Evolutionary conservation across 208 protist genomes (phyloP), one percentile per base, ranked within the genome.

Genomic region (Trypanosoma cruzi): DNA sequence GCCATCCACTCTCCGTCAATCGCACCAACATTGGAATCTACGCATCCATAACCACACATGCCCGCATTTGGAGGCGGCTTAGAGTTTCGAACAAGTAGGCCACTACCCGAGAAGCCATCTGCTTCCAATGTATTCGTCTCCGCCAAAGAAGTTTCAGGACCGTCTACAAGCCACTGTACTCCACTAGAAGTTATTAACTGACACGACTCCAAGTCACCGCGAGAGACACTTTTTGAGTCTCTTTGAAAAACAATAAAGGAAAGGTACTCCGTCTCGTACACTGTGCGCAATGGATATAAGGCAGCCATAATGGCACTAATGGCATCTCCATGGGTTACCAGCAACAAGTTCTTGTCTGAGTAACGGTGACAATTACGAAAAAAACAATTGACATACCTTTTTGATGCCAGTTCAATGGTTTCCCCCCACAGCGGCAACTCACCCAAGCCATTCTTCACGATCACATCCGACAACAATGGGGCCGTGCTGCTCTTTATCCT

Each of bases 251-350:
- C 81, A 50, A 95, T 54, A 70, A 89, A 93, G 0, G 87, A 93
- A 50, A 95, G 66, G 55, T 88, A 95, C 4, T 84, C 77, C 20
- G 87, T 73, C 58, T 90, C 77, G 66, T 95, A 95, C 13, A 95
- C 81, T 29, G 77, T 78, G 32, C 83, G 82, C 13, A 71, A 68
- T 20, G 90, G 90, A 61, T 95, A 93, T 42, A 92, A 83, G 56
- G 78, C 42, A 13, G 31, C 62, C 18, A 93, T 28, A 46, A 95
- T 73, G 3, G 87, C 77, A 67, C 79, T 78, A 36, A 95, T 67
- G 14, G 86, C 86, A 70, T 95, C 90, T 40, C 90, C 90, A 73
- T 95, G 90, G 6, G 87, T 92, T 31, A 95, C 86, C 13, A 95
- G 65, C 36, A 95, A 65, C 3, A 87, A 62, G 61, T 84, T 14